These are phyloP conservation scores for Pycnococcus provasolii DNA, from an alignment of 139 green algal genomes.

Conservation along the genomic window DNA sequence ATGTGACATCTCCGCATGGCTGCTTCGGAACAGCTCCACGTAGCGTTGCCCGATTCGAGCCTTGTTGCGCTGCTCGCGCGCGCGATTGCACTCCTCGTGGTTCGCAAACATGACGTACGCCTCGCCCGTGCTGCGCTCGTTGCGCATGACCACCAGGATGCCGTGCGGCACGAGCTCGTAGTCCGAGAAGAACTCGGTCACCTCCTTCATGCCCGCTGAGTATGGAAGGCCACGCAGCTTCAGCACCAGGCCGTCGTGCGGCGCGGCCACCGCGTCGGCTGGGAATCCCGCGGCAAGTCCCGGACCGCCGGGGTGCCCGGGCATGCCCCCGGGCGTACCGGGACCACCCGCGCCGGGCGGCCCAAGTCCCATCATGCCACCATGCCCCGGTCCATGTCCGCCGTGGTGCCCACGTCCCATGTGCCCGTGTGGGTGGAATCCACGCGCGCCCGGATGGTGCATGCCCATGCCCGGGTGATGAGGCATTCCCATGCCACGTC, in stretches of 20 bases:
- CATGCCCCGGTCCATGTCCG: no score
- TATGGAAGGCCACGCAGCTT: constrained; percentile 23
- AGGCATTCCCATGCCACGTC: no score
- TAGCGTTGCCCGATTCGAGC: constrained; percentile 31
- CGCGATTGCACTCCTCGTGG: constrained; percentile 19
- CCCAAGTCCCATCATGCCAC: no score
- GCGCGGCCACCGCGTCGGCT: neutral
- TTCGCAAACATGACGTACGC: constrained; percentile 34
- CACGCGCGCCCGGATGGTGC: no score
- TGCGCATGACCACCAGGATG: constrained; percentile 23
- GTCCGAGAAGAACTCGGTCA: constrained; percentile 19
- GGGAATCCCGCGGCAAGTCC: constrained; percentile 5
- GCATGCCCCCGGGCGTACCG: no score
- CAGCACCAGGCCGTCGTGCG: constrained; percentile 7
- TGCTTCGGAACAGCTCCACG: constrained; percentile 25
- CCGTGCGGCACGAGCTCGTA: constrained; percentile 19
- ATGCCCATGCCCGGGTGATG: no score
- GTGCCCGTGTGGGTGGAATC: no score
- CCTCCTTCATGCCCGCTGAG: constrained; percentile 12
- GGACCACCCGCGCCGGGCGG: no score
- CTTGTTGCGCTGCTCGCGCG: constrained; percentile 18
- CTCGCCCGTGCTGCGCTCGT: constrained; percentile 20
- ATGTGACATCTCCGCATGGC: neutral
- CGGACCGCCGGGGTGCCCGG: neutral
- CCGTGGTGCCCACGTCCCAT: no score